Evolutionary conservation across 495 filamentous ascomycete genomes (phyloP).

Genomic region (Chaetomium fimeti): DNA sequence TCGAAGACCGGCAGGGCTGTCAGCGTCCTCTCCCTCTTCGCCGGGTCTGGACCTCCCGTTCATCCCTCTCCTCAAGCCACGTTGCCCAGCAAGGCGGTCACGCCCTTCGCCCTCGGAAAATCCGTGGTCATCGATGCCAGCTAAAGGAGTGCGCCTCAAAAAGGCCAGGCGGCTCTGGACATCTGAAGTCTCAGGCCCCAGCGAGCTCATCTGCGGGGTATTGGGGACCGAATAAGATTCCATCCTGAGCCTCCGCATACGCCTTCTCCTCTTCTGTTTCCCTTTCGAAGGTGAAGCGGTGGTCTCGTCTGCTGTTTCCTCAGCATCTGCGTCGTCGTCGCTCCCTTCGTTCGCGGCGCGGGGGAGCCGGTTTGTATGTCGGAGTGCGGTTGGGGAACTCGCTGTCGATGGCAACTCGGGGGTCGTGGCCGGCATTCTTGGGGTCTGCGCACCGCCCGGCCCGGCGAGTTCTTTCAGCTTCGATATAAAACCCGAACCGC

Average conservation of each 20-base stretch:
- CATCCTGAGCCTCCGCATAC: constrained; percentile 52
- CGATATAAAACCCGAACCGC: constrained; percentile 63
- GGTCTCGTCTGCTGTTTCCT: constrained; percentile 63
- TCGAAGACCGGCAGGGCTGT: constrained; percentile 53
- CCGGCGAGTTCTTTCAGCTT: constrained; percentile 61
- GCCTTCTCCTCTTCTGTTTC: constrained; percentile 53
- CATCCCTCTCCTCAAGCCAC: constrained; percentile 52
- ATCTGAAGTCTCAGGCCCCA: constrained; percentile 35
- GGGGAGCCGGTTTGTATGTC: constrained; percentile 40
- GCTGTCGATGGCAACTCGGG: constrained; percentile 37
- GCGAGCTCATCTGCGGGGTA: constrained; percentile 34
- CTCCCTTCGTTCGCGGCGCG: constrained; percentile 61
- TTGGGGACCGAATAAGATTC: constrained; percentile 46
- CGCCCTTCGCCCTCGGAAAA: constrained; percentile 89
- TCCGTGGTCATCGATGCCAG: constrained; percentile 64
- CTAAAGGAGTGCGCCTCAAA: constrained; percentile 67
- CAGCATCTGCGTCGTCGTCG: constrained; percentile 71
- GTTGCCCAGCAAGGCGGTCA: constrained; percentile 59
- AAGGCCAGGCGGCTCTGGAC: constrained; percentile 46
- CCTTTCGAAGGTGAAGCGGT: constrained; percentile 46
- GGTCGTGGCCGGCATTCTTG: constrained; percentile 38
- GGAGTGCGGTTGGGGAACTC: constrained; percentile 51
- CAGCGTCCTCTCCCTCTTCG: constrained; percentile 43
- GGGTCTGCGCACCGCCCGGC: constrained; percentile 49
- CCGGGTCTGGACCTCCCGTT: constrained; percentile 46